Base-by-base conservation (phyloP, 2,329 filamentous ascomycete species). In the Apiospora arundinis region DNA sequence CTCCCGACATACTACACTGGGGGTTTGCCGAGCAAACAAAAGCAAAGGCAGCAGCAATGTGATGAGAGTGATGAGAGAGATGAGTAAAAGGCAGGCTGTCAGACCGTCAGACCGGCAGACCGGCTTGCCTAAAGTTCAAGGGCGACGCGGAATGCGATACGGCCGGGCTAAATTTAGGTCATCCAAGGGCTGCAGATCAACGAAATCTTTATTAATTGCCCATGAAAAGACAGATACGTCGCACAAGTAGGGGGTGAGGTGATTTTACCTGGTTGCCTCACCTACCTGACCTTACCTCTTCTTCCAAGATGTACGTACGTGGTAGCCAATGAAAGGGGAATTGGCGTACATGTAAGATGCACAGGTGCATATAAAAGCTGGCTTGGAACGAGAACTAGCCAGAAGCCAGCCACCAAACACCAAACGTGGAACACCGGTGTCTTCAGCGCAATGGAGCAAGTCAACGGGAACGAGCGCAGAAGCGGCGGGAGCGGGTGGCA, bases 401-500 rank as follows among this genome's bases (percentile, higher is more conserved):
- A 60, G 52, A 60, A 60, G 52, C 52, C 52, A 60, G 28, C 52
- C 32, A 32, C 32, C 32, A 32, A 32, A 42, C 28, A 37, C 28
- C 52, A 23, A 37, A 60, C 52, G 52, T 60, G 52, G 25, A 60
- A 60, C 52, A 32, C 28, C 52, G 52, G 52, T 60, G 52, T 60
- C 52, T 37, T 60, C 52, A 60, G 52, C 52, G 25, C 16, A 60
- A 37, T 37, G 52, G 52, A 37, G 52, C 52, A 60, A 60, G 28
- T 37, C 52, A 60, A 37, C 52, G 28, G 28, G 21, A 60, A 60
- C 28, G 7, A 37, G 52, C 28, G 28, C 52, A 32, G 37, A 18
- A 60, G 52, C 49, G 49, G 32, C 52, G 52, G 52, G 52, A 60
- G 7, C 52, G 52, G 52, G 52, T 60, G 52, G 52, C 28, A 60